Percentiles rank a stretch among this genome's conserved stretches.
These are phyloP conservation scores for Pseudogymnoascus sp. DNA, from an alignment of 2,329 filamentous ascomycete genomes.

Conservation along the genomic window DNA sequence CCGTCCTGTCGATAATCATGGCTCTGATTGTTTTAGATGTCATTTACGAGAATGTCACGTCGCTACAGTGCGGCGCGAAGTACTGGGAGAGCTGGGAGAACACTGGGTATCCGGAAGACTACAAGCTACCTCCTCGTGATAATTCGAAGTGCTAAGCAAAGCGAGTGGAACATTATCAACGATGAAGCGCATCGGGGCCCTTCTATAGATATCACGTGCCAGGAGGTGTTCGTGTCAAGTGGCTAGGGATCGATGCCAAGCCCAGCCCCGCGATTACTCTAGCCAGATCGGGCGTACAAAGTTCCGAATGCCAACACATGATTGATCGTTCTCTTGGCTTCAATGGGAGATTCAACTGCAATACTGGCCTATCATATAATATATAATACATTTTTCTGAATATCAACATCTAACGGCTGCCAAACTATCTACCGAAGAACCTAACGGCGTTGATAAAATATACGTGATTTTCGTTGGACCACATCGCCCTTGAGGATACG, in stretches of 20 bases:
- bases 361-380: background rate
- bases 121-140: background rate
- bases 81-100: constrained; percentile 28
- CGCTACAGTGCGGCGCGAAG: constrained; percentile 15
- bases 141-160: background rate
- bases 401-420: background rate
- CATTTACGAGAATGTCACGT: constrained; percentile 37
- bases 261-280: background rate
- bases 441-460: background rate
- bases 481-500: background rate
- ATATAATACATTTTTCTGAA: no score
- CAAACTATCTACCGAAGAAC: background rate
- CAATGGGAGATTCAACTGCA: background rate
- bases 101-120: constrained; percentile 24
- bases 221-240: background rate
- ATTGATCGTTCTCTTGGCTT: background rate
- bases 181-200: background rate
- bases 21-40: constrained; percentile 35
- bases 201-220: background rate
- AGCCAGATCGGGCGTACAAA: background rate
- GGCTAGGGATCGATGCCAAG: background rate
- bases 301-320: background rate
- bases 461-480: background rate
- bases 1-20: constrained; percentile 37
- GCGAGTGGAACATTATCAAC: background rate